Evolutionary conservation across 2,329 filamentous ascomycete species (phyloP), one percentile per base, ranked within the genome.

Genomic region (Penicillium paneum): DNA sequence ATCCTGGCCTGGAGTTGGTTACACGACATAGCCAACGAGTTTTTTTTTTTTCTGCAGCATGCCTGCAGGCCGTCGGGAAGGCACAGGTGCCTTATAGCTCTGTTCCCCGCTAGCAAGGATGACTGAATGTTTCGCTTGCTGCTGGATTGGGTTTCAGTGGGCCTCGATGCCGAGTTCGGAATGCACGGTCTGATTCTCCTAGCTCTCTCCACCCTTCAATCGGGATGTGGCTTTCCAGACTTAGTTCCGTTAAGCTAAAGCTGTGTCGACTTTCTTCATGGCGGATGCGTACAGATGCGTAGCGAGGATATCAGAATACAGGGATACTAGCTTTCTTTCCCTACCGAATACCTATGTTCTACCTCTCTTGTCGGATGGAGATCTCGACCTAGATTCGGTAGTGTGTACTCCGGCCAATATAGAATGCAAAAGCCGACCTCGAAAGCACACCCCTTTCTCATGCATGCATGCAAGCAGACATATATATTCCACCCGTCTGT

Each of bases 401-500:
- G 12, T 44, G 17, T n/a, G 17, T 44, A 29, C 21, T 34, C 24
- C 21, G 19, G 32, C 5, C 8, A 24, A 11, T 21, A 17, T 29
- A n/a, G n/a, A 50, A 11, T 28, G 24, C 19, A 8, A 34, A 21
- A 56, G 47, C 5, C 15, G 44, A 13, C 21, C 45, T 43, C 36
- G 54, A 53, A 52, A 35, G 26, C 10, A 49, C 21, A n/a, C 36
- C 40, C 32, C 11, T 39, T 38, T 52, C 21, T 49, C 35, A 29
- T 55, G 50, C 47, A 29, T 55, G 50, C 47, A 58, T 52, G 28
- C 40, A 58, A 44, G 17, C 39, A 31, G 54, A 56, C 52, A 61
- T 57, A 55, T 54, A 55, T 48, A 36, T 49, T 31, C 41, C 32
- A 49, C 24, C 53, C 42, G 45, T 57, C 58, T 65, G 61, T 65